These are phyloP conservation scores for Triticum monococcum DNA, from an alignment of 176 grass and related monocot genomes.

Conservation along the genomic window DNA sequence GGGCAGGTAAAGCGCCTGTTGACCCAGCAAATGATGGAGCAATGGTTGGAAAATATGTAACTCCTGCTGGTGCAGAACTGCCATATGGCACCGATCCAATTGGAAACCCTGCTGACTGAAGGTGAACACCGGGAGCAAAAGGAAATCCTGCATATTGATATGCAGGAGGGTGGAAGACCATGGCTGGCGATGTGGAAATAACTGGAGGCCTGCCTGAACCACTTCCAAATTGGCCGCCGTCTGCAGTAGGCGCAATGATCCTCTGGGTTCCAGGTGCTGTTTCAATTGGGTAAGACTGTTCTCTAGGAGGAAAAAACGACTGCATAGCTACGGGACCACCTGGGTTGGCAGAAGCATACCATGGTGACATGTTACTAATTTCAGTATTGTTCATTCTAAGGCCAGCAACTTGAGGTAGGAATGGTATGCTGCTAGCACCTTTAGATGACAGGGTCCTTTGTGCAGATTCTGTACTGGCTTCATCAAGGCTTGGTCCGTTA, in stretches of 20 bases:
- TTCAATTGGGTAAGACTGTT: constrained; percentile 61
- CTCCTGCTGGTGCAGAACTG: constrained; percentile 40
- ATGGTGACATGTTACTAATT: constrained; percentile 58
- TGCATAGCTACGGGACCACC: constrained; percentile 55
- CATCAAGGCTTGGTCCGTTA: constrained; percentile 73
- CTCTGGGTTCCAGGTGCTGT: constrained; percentile 45
- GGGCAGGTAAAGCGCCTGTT: constrained; percentile 45
- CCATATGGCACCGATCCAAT: constrained; percentile 45
- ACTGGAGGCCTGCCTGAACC: constrained; percentile 49
- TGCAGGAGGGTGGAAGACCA: constrained; percentile 57
- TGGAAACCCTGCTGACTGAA: constrained; percentile 48
- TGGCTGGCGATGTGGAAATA: constrained; percentile 59
- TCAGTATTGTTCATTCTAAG: constrained; percentile 54
- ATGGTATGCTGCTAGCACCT: constrained; percentile 36
- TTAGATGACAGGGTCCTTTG: constrained; percentile 43
- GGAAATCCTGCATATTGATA: constrained; percentile 63
- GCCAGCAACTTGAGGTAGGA: constrained; percentile 54
- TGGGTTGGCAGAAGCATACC: constrained; percentile 51
- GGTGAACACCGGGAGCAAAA: constrained; percentile 48
- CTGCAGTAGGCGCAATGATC: constrained; percentile 38
- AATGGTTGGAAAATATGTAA: constrained; percentile 46
- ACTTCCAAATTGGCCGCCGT: constrained; percentile 44
- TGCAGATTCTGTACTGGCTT: constrained; percentile 48
- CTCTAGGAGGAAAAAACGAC: constrained; percentile 64
- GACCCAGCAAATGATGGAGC: constrained; percentile 47